Evolutionary conservation across 495 filamentous ascomycete genomes (phyloP).

Genomic region (Penicillium desertorum): DNA sequence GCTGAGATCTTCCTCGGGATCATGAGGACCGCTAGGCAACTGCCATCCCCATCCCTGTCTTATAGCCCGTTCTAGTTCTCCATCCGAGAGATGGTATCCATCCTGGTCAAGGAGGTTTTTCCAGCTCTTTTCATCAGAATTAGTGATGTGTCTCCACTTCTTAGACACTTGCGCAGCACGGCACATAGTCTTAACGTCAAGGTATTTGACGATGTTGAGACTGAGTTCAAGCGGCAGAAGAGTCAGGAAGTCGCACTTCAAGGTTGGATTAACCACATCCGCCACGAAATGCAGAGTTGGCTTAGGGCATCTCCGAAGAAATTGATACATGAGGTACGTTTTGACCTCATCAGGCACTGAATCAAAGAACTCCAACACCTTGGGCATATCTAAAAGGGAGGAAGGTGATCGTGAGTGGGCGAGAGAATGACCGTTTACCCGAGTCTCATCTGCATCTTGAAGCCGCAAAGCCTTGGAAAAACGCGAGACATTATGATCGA

Average conservation of each 20-base stretch:
- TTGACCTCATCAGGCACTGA: conserved; percentile 84
- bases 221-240: conserved; percentile 84
- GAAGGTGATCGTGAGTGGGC: conserved; percentile 31
- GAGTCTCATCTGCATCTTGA: conserved; percentile 18
- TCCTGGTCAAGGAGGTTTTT: conserved; percentile 87
- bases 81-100: conserved; percentile 72
- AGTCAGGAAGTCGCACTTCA: conserved; percentile 89
- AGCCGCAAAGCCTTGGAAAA: conserved; percentile 25
- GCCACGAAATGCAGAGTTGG: conserved; percentile 90
- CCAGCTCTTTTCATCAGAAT: conserved; percentile 93
- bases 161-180: conserved; percentile 91
- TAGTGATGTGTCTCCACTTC: conserved; percentile 85
- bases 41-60: conserved; percentile 99
- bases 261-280: conserved; percentile 89
- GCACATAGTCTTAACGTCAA: conserved; percentile 86
- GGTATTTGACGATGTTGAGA: conserved; percentile 80
- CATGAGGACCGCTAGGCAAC: conserved; percentile 70
- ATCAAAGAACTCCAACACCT: conserved; percentile 88
- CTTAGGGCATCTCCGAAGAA: conserved; percentile 83
- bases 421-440: conserved; percentile 10
- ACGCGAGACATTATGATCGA: conserved; percentile 38
- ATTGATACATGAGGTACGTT: conserved; percentile 92
- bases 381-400: conserved; percentile 70
- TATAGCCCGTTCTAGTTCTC: conserved; percentile 84
- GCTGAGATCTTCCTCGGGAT: conserved; percentile 79